These are phyloP conservation scores for Zygosaccharomyces bisporus DNA, from an alignment of 805 yeast genomes.

Conservation along the genomic window DNA sequence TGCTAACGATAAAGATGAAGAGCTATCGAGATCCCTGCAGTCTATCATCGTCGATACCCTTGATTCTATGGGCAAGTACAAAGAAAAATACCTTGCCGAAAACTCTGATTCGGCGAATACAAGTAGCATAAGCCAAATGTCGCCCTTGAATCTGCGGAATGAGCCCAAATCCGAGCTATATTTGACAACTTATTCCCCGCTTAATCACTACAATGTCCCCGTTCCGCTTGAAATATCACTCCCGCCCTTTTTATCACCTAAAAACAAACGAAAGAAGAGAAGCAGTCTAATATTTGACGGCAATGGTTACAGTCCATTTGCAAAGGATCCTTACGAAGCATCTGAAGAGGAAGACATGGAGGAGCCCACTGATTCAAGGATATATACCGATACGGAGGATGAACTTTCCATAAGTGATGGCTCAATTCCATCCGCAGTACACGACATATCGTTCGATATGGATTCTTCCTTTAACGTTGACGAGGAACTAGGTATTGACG, in stretches of 20 bases:
- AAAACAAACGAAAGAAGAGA: constrained; percentile 29
- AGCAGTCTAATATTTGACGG: constrained; percentile 39
- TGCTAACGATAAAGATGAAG: neutral
- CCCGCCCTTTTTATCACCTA: constrained; percentile 40
- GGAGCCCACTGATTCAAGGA: neutral
- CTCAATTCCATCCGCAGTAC: constrained; percentile 31
- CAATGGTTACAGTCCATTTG: constrained; percentile 33
- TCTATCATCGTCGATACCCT: constrained; percentile 31
- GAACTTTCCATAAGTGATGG: constrained; percentile 12
- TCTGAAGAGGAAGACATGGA: constrained; percentile 4
- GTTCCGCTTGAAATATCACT: constrained; percentile 38
- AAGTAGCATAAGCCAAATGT: constrained; percentile 14
- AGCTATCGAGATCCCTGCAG: constrained; percentile 25
- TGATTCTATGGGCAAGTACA: constrained; percentile 9
- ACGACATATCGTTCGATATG: constrained; percentile 29
- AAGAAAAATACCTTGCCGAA: neutral
- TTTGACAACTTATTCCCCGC: constrained; percentile 37
- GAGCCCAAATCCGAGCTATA: constrained; percentile 26
- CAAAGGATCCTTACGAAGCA: constrained; percentile 9
- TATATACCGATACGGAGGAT: constrained; percentile 4
- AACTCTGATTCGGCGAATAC: constrained; percentile 5
- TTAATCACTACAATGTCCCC: constrained; percentile 35
- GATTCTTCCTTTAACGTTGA: constrained; percentile 19
- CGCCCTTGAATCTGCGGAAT: constrained; percentile 21
- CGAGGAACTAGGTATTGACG: constrained; percentile 30